Evolutionary conservation across 2,329 filamentous ascomycete genomes (phyloP).

Genomic region (Aureobasidium melanogenum): DNA sequence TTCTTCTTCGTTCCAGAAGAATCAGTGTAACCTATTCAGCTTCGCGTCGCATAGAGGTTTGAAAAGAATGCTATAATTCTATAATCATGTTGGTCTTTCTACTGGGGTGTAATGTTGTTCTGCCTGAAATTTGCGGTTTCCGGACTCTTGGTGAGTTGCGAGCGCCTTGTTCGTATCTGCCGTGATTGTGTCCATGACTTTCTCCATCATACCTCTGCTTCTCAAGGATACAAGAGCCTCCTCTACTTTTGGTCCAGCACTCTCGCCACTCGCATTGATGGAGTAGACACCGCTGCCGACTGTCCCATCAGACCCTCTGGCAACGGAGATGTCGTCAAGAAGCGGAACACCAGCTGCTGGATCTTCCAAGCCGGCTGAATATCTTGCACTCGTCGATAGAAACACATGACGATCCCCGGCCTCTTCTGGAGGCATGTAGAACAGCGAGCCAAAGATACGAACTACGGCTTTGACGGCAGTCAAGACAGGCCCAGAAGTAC

Average conservation of each 20-base stretch:
- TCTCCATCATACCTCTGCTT: constrained; percentile 25
- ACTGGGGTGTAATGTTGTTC: no score
- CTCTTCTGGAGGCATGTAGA: constrained; percentile 22
- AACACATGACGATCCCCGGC: constrained; percentile 29
- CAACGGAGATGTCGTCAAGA: neutral
- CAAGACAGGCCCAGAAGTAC: constrained; percentile 11
- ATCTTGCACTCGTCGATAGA: constrained; percentile 27
- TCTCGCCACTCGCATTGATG: constrained; percentile 23
- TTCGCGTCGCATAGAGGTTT: no score
- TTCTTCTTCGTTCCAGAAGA: neutral
- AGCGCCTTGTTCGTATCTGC: constrained; percentile 17
- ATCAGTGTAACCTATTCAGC: neutral
- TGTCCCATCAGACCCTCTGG: constrained; percentile 22
- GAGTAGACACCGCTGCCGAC: constrained; percentile 28
- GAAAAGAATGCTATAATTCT: no score
- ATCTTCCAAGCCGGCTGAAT: constrained; percentile 17
- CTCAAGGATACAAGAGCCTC: constrained; percentile 22
- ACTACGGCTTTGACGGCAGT: constrained; percentile 14
- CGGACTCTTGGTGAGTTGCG: neutral
- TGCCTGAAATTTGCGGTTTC: constrained; percentile 47
- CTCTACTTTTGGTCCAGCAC: constrained; percentile 19
- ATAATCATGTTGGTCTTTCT: no score
- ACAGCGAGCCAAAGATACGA: constrained; percentile 15
- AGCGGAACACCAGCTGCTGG: constrained; percentile 17
- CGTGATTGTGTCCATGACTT: constrained; percentile 23